Conservation (phyloP, 352 stramenopile genomes). For the Elongisporangium prolatum region DNA sequence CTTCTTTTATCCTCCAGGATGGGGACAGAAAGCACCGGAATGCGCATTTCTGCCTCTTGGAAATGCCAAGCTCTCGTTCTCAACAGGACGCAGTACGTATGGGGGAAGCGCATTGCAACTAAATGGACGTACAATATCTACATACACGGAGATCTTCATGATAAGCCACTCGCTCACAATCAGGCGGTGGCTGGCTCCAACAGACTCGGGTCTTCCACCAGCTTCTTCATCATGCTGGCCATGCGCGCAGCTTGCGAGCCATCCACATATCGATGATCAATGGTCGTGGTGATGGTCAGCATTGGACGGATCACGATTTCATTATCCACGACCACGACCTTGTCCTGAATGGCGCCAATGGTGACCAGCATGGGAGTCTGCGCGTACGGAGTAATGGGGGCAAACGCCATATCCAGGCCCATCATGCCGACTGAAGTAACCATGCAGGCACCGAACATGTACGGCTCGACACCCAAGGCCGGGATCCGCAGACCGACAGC, state of each 20-base stretch:
- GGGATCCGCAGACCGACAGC: slow-evolving; percentile 48
- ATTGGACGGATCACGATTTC: slow-evolving; percentile 56
- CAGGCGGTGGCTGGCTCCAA: slow-evolving; percentile 31
- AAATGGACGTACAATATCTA: background rate
- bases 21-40: background rate
- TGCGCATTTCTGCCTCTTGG: background rate
- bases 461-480: slow-evolving; percentile 50
- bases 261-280: slow-evolving; percentile 68
- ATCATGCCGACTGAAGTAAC: slow-evolving; percentile 74
- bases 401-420: slow-evolving; percentile 62
- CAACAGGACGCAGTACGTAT: background rate
- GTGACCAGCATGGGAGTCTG: slow-evolving; percentile 66
- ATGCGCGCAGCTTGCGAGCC: slow-evolving; percentile 57
- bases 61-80: background rate
- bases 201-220: slow-evolving; percentile 44
- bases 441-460: slow-evolving; percentile 72
- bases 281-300: slow-evolving; percentile 62
- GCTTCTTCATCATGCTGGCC: slow-evolving; percentile 41
- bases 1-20: background rate
- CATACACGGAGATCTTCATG: background rate
- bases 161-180: background rate
- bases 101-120: background rate
- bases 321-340: slow-evolving; percentile 50
- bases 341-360: slow-evolving; percentile 62
- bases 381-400: slow-evolving; percentile 55